Conservation (phyloP, 2,329 filamentous ascomycete species). For the Paecilomyces formosus region DNA sequence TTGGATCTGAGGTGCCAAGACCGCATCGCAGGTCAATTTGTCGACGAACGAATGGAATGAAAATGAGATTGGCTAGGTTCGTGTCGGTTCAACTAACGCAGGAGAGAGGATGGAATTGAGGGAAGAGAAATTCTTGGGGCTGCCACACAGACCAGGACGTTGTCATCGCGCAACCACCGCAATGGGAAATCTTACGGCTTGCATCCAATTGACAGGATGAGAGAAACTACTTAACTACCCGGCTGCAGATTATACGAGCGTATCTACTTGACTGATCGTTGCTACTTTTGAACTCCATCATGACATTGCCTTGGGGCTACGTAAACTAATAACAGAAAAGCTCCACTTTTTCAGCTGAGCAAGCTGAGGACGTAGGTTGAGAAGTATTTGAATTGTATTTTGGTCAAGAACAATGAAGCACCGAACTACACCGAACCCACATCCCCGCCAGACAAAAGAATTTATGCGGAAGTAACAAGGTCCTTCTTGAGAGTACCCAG, state of each 20-base stretch:
- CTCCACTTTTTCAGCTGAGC: not conserved
- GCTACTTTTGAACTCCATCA: not conserved
- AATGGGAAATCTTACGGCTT: not conserved
- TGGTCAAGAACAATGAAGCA: constrained; percentile 32
- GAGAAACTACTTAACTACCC: too few relatives aligned
- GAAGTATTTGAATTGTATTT: constrained; percentile 31
- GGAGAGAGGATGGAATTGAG: not conserved
- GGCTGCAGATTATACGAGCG: too few relatives aligned
- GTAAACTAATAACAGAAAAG: not conserved
- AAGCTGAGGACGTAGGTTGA: constrained; percentile 7
- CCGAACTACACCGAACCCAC: constrained; percentile 28
- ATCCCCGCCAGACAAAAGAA: constrained; percentile 26
- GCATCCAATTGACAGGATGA: not conserved
- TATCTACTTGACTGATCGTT: not conserved
- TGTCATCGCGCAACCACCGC: not conserved
- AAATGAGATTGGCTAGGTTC: not conserved
- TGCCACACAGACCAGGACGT: not conserved
- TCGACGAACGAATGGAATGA: not conserved
- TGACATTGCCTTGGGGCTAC: not conserved
- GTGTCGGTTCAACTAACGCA: not conserved
- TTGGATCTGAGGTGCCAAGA: not conserved
- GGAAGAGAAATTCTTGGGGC: not conserved
- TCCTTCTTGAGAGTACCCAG: constrained; percentile 99
- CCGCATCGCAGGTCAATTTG: not conserved
- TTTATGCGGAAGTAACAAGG: constrained; percentile 50